A percentile compares a stretch with the other conserved stretches of the same genome.
Evolutionary conservation across 2,329 filamentous ascomycete genomes (phyloP).

Genomic region (Colletotrichum musae): DNA sequence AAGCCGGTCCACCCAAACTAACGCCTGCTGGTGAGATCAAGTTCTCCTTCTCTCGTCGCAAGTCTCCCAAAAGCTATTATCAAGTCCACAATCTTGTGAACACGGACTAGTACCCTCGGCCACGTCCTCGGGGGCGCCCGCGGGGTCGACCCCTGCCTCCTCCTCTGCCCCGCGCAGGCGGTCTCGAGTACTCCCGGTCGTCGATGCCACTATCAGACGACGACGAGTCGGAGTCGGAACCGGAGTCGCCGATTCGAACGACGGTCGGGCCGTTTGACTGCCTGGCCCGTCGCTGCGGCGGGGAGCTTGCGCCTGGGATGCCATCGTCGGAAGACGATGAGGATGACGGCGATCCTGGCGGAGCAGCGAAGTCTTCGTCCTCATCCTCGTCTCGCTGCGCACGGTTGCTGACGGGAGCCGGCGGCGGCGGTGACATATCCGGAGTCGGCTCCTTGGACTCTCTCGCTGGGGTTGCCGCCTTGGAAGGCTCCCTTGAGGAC

Average conservation of each 20-base stretch:
- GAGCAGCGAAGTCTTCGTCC: slow-evolving; percentile 19
- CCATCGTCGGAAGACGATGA: slow-evolving; percentile 30
- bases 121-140: slow-evolving; percentile 21
- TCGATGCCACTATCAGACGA: slow-evolving; percentile 38
- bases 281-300: slow-evolving; percentile 25
- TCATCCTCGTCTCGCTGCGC: slow-evolving; percentile 9
- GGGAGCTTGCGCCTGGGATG: slow-evolving; percentile 29
- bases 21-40: no score
- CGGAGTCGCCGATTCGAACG: slow-evolving; percentile 29
- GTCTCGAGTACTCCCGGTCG: slow-evolving; percentile 17
- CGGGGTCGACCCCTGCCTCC: slow-evolving; percentile 26
- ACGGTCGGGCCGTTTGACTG: slow-evolving; percentile 29
- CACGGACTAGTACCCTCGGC: neutral
- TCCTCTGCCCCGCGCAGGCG: neutral
- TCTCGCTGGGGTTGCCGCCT: neutral
- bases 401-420: slow-evolving; percentile 1
- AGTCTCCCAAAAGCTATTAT: no score
- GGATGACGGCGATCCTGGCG: slow-evolving; percentile 8
- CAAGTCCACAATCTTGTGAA: no score
- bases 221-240: slow-evolving; percentile 23
- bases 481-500: neutral
- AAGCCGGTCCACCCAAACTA: no score
- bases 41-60: no score
- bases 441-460: slow-evolving; percentile 18
- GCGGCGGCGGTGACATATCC: slow-evolving; percentile 27